phyloP scores from a whole-genome alignment of 495 filamentous ascomycete genomes.

The Xylaria grammica region DNA sequence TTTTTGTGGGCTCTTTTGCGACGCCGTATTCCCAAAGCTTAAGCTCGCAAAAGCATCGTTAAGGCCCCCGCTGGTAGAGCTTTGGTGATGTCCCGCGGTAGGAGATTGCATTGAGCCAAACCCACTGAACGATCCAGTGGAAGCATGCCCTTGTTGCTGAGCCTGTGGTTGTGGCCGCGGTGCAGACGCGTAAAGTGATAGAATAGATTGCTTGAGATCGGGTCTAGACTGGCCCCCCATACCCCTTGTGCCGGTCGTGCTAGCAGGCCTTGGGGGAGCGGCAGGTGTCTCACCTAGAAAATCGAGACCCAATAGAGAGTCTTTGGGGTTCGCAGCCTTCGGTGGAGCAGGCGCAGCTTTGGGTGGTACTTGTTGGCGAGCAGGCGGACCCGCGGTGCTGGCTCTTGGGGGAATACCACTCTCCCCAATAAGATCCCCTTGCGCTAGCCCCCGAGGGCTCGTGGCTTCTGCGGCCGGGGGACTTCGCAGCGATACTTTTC shows the following conservation, averaged over 20 bases:
- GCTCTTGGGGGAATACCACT: slow-evolving; percentile 54
- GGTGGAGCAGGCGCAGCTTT: slow-evolving; percentile 68
- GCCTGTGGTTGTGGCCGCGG: slow-evolving; percentile 67
- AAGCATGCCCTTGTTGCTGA: slow-evolving; percentile 56
- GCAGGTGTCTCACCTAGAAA: slow-evolving; percentile 79
- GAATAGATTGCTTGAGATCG: slow-evolving; percentile 94
- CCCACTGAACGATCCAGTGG: slow-evolving; percentile 51
- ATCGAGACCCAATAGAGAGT: slow-evolving; percentile 91
- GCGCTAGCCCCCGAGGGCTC: slow-evolving; percentile 43
- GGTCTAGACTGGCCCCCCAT: slow-evolving; percentile 74
- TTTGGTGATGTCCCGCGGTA: slow-evolving; percentile 48
- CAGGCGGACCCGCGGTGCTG: slow-evolving; percentile 66
- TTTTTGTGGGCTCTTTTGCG: slow-evolving; percentile 60
- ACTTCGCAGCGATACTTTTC: slow-evolving; percentile 51
- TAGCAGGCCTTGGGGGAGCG: slow-evolving; percentile 72
- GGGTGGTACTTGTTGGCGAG: slow-evolving; percentile 64
- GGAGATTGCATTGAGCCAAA: slow-evolving; percentile 72
- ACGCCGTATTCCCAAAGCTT: slow-evolving; percentile 66
- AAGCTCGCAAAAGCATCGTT: slow-evolving; percentile 88
- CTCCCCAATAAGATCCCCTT: slow-evolving; percentile 56
- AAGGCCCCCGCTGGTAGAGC: slow-evolving; percentile 69
- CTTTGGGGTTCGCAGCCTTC: slow-evolving; percentile 62
- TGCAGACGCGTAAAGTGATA: slow-evolving; percentile 91
- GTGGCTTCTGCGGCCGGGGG: slow-evolving; percentile 42
- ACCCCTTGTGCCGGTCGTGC: slow-evolving; percentile 66